Conservation (phyloP, 495 filamentous ascomycete genomes). For the Xylaria flabelliformis region DNA sequence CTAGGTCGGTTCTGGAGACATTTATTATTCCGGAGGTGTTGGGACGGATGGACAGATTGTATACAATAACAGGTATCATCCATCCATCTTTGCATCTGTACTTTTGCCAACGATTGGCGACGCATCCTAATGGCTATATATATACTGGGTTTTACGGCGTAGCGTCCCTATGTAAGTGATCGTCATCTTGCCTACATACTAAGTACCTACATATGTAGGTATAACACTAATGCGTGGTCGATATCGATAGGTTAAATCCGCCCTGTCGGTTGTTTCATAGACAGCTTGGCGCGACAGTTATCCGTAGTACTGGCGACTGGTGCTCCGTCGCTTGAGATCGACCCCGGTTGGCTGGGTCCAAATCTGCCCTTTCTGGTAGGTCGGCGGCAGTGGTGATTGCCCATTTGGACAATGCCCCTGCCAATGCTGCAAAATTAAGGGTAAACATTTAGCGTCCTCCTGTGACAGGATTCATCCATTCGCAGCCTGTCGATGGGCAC, state of each 20-base stretch:
- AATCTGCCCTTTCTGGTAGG: conserved; percentile 11
- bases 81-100: not conserved
- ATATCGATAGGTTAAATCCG: conserved; percentile 11
- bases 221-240: not conserved
- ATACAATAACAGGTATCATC: not conserved
- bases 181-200: not conserved
- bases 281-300: conserved; percentile 18
- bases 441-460: conserved; percentile 10
- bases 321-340: not conserved
- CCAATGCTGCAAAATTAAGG: conserved; percentile 20
- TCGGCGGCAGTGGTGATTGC: conserved; percentile 10
- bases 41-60: not conserved
- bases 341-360: conserved; percentile 13
- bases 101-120: not conserved
- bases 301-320: not conserved
- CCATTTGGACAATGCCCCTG: conserved; percentile 8
- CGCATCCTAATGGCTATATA: not conserved
- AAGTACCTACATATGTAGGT: too few species aligned
- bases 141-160: not conserved
- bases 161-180: not conserved
- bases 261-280: conserved; percentile 12
- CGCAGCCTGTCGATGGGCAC: not conserved
- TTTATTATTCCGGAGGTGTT: not conserved
- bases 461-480: conserved; percentile 24
- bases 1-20: not conserved